Conservation (phyloP, 805 yeast genomes). For the Pichia membranifaciens region DNA sequence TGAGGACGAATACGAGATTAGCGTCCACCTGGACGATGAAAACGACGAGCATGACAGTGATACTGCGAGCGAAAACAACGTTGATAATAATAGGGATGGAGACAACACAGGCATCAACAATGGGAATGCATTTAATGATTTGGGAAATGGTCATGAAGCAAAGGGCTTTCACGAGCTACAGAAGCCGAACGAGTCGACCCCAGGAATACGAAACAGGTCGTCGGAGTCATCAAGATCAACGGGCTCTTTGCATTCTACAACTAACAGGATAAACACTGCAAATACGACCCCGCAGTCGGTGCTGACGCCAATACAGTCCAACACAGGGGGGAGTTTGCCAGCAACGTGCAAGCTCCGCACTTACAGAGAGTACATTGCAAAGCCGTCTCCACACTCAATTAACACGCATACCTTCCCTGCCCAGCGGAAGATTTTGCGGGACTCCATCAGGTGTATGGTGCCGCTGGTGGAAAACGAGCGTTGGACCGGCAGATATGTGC, state of each 20-base stretch:
- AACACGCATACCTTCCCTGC: slow-evolving; percentile 17
- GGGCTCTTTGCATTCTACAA: no score
- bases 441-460: slow-evolving; percentile 32
- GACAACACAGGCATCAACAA: no score
- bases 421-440: slow-evolving; percentile 25
- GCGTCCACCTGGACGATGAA: neutral
- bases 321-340: neutral
- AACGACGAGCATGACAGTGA: slow-evolving; percentile 4
- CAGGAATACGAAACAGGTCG: neutral
- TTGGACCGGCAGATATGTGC: slow-evolving; percentile 31
- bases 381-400: neutral
- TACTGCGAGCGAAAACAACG: no score
- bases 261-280: no score
- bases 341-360: no score
- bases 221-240: no score
- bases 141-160: neutral
- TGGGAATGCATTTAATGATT: no score
- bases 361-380: slow-evolving; percentile 12
- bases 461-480: slow-evolving; percentile 29
- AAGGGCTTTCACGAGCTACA: neutral
- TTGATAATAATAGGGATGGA: no score
- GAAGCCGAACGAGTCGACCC: neutral
- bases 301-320: neutral
- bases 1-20: slow-evolving; percentile 8
- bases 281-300: no score